Evolutionary conservation across 177 flowering plant genomes (phyloP).

Genomic region (Vitis hybrid): DNA sequence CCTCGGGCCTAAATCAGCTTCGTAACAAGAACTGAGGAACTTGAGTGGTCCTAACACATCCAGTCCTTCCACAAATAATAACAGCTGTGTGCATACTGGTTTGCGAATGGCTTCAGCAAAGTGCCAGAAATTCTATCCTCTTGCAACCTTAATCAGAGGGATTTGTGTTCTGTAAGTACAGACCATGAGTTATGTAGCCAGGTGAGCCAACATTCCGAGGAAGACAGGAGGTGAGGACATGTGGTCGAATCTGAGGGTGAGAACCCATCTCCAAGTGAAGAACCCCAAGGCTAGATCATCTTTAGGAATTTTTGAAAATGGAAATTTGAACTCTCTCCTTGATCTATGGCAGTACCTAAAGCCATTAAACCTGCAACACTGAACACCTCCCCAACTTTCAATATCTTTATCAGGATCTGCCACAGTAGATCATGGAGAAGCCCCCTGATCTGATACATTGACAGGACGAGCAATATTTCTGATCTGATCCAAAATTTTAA

Average conservation of each 20-base stretch:
- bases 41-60: no score
- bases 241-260: slow-evolving; percentile 80
- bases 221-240: slow-evolving; percentile 92
- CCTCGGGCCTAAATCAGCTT: no score
- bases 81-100: no score
- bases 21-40: no score
- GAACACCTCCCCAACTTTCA: no score
- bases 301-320: slow-evolving; percentile 78
- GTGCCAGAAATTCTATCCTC: slow-evolving; percentile 78
- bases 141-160: slow-evolving; percentile 87
- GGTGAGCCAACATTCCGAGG: slow-evolving; percentile 65
- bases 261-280: slow-evolving; percentile 92
- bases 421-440: no score
- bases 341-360: slow-evolving; percentile 82
- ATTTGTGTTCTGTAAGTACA: slow-evolving; percentile 97
- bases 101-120: slow-evolving; percentile 75
- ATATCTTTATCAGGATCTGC: no score
- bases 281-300: slow-evolving; percentile 81
- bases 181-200: slow-evolving; percentile 89
- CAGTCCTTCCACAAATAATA: no score
- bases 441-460: no score
- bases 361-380: no score
- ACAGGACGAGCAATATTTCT: no score
- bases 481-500: no score
- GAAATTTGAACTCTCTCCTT: slow-evolving; percentile 81